Percentiles rank a stretch among this genome's conserved stretches.
phyloP scores from a whole-genome alignment of 768 basidiomycete genomes.

The Tricholoma flavovirens region DNA sequence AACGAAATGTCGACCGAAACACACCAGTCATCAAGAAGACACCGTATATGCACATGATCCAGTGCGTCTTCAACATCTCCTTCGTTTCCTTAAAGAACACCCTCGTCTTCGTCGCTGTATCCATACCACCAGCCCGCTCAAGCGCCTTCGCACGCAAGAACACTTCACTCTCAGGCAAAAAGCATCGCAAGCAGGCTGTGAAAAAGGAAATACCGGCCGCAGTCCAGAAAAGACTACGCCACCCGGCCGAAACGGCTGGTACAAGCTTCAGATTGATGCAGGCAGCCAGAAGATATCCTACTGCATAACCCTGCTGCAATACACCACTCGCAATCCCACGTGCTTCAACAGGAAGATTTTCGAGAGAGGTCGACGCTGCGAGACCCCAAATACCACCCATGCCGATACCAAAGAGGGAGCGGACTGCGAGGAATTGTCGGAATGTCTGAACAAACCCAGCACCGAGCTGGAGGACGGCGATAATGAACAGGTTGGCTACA shows the following conservation, averaged over 20 bases:
- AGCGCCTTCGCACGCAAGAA: slow-evolving; percentile 61
- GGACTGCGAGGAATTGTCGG: slow-evolving; percentile 55
- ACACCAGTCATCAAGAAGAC: slow-evolving; percentile 26
- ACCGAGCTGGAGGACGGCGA: slow-evolving; percentile 67
- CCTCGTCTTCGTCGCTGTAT: slow-evolving; percentile 50
- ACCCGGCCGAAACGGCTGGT: slow-evolving; percentile 35
- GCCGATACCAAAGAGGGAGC: slow-evolving; percentile 77
- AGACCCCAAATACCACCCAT: slow-evolving; percentile 92
- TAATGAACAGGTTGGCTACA: slow-evolving; percentile 64
- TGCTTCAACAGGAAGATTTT: slow-evolving; percentile 80
- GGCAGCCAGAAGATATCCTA: slow-evolving; percentile 78
- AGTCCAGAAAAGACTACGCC: slow-evolving; percentile 80
- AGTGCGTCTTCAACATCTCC: slow-evolving; percentile 75
- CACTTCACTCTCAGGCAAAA: slow-evolving; percentile 69
- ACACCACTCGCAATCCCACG: slow-evolving; percentile 70
- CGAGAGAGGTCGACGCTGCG: slow-evolving; percentile 64
- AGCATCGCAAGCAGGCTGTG: slow-evolving; percentile 57
- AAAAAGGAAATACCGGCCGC: slow-evolving; percentile 62
- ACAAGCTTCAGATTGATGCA: slow-evolving; percentile 71
- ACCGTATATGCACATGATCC: slow-evolving; percentile 77
- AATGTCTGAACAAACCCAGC: slow-evolving; percentile 54
- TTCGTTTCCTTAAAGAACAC: slow-evolving; percentile 68
- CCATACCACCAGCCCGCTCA: slow-evolving; percentile 52
- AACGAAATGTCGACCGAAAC: not conserved
- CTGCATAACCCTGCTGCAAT: slow-evolving; percentile 84